Base-by-base conservation (phyloP, 306 rosid species). In the Rubus parviflorus region DNA sequence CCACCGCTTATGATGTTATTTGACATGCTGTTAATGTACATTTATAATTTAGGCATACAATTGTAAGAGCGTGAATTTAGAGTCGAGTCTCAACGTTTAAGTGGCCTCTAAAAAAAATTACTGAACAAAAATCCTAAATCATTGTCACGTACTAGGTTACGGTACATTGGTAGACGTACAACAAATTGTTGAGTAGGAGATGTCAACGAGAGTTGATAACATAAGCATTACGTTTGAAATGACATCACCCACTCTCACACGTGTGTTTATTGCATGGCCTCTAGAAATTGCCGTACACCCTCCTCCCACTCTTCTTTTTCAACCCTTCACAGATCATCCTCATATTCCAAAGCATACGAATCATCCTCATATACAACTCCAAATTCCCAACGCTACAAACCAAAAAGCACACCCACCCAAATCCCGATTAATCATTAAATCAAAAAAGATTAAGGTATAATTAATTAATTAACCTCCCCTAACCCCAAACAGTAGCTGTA, bases 171-270 rank as follows among this genome's bases (percentile, higher is more conserved):
- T n/a, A n/a, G n/a, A n/a, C n/a, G n/a, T n/a, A 25, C 30, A 30
- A 30, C 35, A 30, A 30, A 30, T 30, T 30, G 35, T 30, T 30
- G 35, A 30, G 35, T 30, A 30, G 35, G 35, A 30, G 9, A 9
- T 61, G 66, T 14, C 4, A 20, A 15, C 2, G 5, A 22, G 5
- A 30, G 2, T 19, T 79, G 60, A 77, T 87, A 15, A 40, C 93
- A 75, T 85, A 80, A 84, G 90, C 68, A 81, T 85, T 87, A 85
- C 91, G 93, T 87, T 30, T 23, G 86, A 84, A 22, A 14, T 88
- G 89, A 88, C 91, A 77, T 88, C 96, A 90, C 61, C 37, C 74
- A 14, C 11, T 51, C 75, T 51, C 75, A 60, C 1, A 12, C 67
- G 17, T 6, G 58, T 45, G 30, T 8, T 35, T 9, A 20, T 25